Base-by-base conservation (phyloP, 2,329 filamentous ascomycete species). In the Xylaria sp. region DNA sequence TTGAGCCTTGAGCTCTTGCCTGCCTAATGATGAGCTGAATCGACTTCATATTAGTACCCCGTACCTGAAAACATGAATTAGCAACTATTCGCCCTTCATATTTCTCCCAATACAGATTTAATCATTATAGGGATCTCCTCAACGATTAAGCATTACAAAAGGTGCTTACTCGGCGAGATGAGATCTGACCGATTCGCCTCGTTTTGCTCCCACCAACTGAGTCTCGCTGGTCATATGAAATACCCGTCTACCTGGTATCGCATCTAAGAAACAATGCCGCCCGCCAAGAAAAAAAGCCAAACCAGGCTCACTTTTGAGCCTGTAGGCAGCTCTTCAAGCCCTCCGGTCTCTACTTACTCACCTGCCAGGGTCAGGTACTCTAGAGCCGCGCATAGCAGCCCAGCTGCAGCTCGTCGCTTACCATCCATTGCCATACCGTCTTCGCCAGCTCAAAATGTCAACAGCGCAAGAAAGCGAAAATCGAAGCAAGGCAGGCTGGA, bases 251-350 rank as follows among this genome's bases (percentile, higher is more conserved):
- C 48, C 18, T 32, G 39, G 3, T 32, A 56, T 56, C 20, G 3
- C 53, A 61, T 25, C 55, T 18, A 3, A 3, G 48, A 12, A 52
- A 48, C 52, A 4, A 76, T 77, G 75, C 65, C 72, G 28, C 63
- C 66, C 25, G 72, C 67, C 48, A 71, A 71, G 39, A 75, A 67
- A 66, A 72, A 74, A 64, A 71, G 63, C 23, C 78, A 79, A 52
- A 70, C 76, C 13, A 73, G 70, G 62, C 73, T 80, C 57, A 75
- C 74, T 6, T 79, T 80, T 32, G 77, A 79, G 70, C 70, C 77
- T 12, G 72, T 73, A 8, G 68, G 60, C 8, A 53, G 46, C 25
- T 65, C 67, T 7, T 66, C 72, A 6, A 72, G 60, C 50, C 73
- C 76, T 7, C 70, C 75, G 3, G 50, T 62, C 15, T 69, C 69